A percentile compares a stretch with the other conserved stretches of the same genome.
Evolutionary conservation across 176 grass and related monocot species (phyloP).

Genomic region (Bromus sterilis): DNA sequence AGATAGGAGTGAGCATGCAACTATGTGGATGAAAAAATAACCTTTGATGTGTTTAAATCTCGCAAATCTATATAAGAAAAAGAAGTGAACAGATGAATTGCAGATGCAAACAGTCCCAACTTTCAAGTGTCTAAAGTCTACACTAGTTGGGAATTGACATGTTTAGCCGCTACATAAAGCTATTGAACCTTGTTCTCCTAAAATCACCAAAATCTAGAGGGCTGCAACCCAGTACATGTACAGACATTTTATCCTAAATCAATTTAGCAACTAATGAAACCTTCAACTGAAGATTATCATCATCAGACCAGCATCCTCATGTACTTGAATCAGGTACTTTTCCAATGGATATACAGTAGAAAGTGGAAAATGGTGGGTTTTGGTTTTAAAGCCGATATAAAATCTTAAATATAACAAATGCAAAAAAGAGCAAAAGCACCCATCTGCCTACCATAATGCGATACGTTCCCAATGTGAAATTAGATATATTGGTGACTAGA

Average conservation of each 20-base stretch:
- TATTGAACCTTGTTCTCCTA: background rate
- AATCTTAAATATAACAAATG: background rate
- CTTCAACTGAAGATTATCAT: background rate
- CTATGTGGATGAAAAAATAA: background rate
- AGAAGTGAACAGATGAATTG: background rate
- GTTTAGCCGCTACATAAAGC: background rate
- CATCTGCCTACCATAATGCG: background rate
- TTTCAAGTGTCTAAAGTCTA: background rate
- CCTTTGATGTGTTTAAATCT: background rate
- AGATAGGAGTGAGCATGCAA: background rate
- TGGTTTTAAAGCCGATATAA: background rate
- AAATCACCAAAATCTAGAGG: background rate
- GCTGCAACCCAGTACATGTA: background rate
- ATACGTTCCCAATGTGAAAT: background rate
- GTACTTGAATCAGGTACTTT: background rate
- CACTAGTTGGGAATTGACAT: background rate
- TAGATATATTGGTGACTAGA: background rate
- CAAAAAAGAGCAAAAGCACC: background rate
- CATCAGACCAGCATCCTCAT: background rate
- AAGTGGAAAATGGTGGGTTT: background rate
- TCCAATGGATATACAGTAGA: background rate
- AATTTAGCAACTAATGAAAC: slow-evolving; percentile 4
- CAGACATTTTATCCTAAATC: background rate
- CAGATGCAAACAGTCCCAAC: background rate
- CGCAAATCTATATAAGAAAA: background rate